Base-by-base conservation (phyloP, 768 basidiomycete genomes). In the Mycena olivaceomarginata region DNA sequence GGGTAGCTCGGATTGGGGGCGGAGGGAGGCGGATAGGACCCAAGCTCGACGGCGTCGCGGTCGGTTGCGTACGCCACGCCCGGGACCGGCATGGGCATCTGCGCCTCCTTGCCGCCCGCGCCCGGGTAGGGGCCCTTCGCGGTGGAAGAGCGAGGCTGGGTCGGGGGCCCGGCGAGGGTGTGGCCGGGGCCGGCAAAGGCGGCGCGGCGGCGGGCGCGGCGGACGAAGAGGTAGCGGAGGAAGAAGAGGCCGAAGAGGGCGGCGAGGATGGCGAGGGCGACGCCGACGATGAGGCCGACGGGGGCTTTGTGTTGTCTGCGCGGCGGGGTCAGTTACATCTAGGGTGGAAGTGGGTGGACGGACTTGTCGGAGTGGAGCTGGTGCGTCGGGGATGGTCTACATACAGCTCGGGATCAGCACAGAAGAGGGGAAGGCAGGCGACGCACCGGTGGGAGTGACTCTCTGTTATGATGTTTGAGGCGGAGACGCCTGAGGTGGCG, bases 211-310 rank as follows among this genome's bases (percentile, higher is more conserved):
- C 45, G 43, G 1, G 43, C 45, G 12, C 45, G 64, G 43, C 64
- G 45, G 22, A 65, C n/a, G 25, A 65, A 65, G 25, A 65, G 12
- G 11, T 43, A 65, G 22, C 45, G 64, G 13, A 65, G 10, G 39
- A 46, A 45, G 22, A 48, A 31, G 64, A 65, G 64, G 22, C 4
- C 64, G 43, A 31, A 4, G 22, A 65, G 13, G 13, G 37, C 31
- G 25, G 59, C 59, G 59, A 60, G 15, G 59, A 53, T n/a, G 51
- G 51, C 51, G 51, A 53, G 51, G 20, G 51, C 51, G 51, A 53
- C 51, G 51, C 51, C 51, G 20, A 53, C 18, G 51, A 53, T 53
- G 51, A 53, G 51, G 18, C 51, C 51, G 15, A 53, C 51, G 18
- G 51, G 51, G 2, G 51, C 51, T 53, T 53, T 53, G 18, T n/a